Conservation (phyloP, 805 yeast species). For the Candida oleophila region DNA sequence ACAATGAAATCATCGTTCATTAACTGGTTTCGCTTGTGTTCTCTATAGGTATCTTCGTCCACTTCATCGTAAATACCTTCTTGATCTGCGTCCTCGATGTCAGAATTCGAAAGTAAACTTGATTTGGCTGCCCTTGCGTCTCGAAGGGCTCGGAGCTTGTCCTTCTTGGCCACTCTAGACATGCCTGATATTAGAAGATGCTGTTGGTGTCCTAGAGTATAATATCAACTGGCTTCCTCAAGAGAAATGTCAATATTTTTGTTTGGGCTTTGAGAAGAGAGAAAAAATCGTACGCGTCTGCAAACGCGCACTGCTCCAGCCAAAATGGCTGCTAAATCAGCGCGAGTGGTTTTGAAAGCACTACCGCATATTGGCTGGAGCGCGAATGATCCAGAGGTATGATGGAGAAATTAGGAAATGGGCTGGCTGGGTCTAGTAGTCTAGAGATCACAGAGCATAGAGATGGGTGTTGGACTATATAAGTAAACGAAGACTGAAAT, state of each 20-base stretch:
- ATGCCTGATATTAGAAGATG: background rate
- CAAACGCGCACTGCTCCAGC: background rate
- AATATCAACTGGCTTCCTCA: no score
- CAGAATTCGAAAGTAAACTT: constrained; percentile 35
- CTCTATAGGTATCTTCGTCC: constrained; percentile 75
- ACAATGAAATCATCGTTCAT: constrained; percentile 91
- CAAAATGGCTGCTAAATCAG: background rate
- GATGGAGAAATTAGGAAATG: no score
- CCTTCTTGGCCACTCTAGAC: constrained; percentile 5
- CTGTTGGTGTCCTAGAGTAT: no score
- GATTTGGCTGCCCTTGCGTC: constrained; percentile 63
- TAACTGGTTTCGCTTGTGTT: constrained; percentile 74
- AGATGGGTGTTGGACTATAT: no score
- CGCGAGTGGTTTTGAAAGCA: background rate
- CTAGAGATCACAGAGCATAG: no score
- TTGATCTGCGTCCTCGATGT: constrained; percentile 44
- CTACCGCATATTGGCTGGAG: background rate
- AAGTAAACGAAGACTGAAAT: no score
- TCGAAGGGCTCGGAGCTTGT: constrained; percentile 33
- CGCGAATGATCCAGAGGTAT: no score
- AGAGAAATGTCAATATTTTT: background rate
- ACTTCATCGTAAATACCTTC: constrained; percentile 81
- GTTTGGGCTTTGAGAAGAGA: background rate
- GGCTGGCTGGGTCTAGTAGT: no score
- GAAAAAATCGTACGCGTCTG: background rate